Evolutionary conservation across 805 yeast species (phyloP).

Genomic region (Wickerhamomyces subpelliculosus): DNA sequence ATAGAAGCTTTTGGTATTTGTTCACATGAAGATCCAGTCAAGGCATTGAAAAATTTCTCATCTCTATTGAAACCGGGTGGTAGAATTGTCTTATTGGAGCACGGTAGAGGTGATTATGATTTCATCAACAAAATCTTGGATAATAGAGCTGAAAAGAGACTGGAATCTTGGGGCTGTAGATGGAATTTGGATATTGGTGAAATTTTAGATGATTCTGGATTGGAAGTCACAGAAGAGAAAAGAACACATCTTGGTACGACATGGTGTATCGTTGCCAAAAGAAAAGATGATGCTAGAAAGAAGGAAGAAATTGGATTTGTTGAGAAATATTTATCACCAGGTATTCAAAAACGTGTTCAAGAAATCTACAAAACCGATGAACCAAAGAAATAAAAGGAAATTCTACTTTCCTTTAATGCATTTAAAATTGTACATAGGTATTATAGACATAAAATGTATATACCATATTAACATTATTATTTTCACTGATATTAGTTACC

Average conservation of each 20-base stretch:
- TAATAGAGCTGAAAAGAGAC: constrained; percentile 72
- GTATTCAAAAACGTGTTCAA: constrained; percentile 23
- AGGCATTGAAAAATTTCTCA: constrained; percentile 69
- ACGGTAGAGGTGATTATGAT: constrained; percentile 81
- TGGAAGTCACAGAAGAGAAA: constrained; percentile 73
- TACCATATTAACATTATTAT: neutral
- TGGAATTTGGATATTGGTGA: constrained; percentile 96
- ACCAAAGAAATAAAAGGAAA: neutral
- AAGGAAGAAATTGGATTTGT: constrained; percentile 40
- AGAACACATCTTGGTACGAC: constrained; percentile 90
- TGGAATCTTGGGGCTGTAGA: constrained; percentile 93
- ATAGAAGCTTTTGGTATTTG: constrained; percentile 93
- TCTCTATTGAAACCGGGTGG: constrained; percentile 82
- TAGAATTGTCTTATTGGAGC: constrained; percentile 79
- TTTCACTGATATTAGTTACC: constrained; percentile 29
- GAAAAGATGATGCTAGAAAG: constrained; percentile 55
- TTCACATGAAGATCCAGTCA: constrained; percentile 90
- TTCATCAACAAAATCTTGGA: constrained; percentile 77
- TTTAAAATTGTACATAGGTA: too few relatives aligned
- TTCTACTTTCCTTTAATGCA: neutral
- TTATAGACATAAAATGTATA: too few relatives aligned
- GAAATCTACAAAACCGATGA: constrained; percentile 9
- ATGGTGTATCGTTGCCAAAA: constrained; percentile 74
- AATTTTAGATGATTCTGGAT: constrained; percentile 73
- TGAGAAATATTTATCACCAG: constrained; percentile 40